These are phyloP conservation scores for Syzygium jambos DNA, from an alignment of 345 rosid genomes.

Conservation along the genomic window DNA sequence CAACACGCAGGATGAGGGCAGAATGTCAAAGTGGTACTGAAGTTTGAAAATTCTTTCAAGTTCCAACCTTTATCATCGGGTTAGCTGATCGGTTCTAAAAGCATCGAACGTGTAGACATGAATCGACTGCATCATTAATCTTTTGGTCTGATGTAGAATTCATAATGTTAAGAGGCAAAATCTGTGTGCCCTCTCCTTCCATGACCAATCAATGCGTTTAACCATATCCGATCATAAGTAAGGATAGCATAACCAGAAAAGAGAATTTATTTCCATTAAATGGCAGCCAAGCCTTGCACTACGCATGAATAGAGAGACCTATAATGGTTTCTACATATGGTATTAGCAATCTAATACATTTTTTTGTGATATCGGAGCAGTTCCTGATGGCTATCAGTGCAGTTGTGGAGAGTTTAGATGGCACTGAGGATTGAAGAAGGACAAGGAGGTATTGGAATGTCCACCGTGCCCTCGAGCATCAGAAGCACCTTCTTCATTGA, in stretches of 20 bases:
- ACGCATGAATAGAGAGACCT: neutral
- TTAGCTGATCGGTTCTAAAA: too few relatives aligned
- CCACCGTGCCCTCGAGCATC: conserved; percentile 8
- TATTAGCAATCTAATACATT: neutral
- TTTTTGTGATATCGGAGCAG: neutral
- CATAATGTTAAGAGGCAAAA: too few relatives aligned
- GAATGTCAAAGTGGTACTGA: too few relatives aligned
- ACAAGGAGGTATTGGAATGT: conserved; percentile 1
- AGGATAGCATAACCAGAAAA: neutral
- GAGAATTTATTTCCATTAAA: neutral
- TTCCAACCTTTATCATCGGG: too few relatives aligned
- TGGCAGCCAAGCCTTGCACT: neutral
- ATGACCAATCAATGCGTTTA: neutral
- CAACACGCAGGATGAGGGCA: too few relatives aligned
- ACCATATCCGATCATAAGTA: neutral
- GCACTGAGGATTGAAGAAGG: neutral
- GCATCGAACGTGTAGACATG: too few relatives aligned
- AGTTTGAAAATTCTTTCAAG: too few relatives aligned
- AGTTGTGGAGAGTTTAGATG: neutral
- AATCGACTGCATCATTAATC: too few relatives aligned
- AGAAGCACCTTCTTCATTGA: conserved; percentile 4
- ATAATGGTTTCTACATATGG: neutral
- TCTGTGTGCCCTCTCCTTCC: neutral
- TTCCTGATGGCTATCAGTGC: neutral
- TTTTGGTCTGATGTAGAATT: neutral